Conservation (phyloP, 2,329 filamentous ascomycete genomes). For the Didymella exigua region DNA sequence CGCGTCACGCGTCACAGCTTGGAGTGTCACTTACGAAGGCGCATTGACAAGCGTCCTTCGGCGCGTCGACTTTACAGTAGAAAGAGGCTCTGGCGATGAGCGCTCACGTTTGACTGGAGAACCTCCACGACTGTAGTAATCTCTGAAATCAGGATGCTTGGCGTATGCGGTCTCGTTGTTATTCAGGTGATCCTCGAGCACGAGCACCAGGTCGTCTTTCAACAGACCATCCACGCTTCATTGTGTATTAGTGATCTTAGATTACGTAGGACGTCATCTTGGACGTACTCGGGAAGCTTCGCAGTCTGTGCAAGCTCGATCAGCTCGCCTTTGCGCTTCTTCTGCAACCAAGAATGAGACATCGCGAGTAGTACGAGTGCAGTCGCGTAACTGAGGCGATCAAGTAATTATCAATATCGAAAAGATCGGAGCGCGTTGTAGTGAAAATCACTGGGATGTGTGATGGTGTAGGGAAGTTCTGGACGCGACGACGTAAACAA, state of each 20-base stretch:
- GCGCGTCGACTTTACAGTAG: constrained; percentile 38
- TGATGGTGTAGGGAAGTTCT: constrained; percentile 29
- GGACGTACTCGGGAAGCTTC: constrained; percentile 73
- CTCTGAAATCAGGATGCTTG: constrained; percentile 67
- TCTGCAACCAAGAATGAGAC: constrained; percentile 74
- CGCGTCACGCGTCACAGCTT: constrained; percentile 35
- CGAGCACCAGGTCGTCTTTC: constrained; percentile 76
- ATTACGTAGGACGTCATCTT: neutral
- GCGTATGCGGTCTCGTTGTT: constrained; percentile 70
- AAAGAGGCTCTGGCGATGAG: constrained; percentile 44
- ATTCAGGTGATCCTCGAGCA: constrained; percentile 47
- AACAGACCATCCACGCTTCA: constrained; percentile 71
- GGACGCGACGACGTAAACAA: constrained; percentile 33
- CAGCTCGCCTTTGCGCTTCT: constrained; percentile 82
- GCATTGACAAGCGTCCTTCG: constrained; percentile 45
- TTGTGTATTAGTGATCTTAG: constrained; percentile 20
- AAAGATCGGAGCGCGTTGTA: constrained; percentile 23
- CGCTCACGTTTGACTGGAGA: constrained; percentile 59
- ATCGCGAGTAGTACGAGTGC: constrained; percentile 56
- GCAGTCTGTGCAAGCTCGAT: constrained; percentile 73
- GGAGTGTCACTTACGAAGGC: constrained; percentile 34
- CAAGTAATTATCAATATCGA: constrained; percentile 26
- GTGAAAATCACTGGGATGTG: constrained; percentile 23
- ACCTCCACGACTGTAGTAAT: constrained; percentile 74
- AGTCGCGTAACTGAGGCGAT: constrained; percentile 59